Conservation (phyloP, 2,329 filamentous ascomycete genomes). For the Pochonia chlamydosporia region DNA sequence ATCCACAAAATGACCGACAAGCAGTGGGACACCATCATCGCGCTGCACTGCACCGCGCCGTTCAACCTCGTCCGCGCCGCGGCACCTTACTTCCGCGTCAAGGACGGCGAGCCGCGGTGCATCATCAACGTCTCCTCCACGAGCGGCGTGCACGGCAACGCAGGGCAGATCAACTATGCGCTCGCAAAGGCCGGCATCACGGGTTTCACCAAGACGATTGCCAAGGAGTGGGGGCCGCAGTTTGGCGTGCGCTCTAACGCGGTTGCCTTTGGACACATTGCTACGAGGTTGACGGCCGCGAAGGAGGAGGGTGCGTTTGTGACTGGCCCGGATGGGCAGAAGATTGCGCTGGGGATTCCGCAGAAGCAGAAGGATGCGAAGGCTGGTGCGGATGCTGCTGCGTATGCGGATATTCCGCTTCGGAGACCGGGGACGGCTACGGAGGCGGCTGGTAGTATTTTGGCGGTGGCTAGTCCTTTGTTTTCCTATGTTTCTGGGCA, state of each 20-base stretch:
- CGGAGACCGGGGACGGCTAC: slow-evolving; percentile 69
- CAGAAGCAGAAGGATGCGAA: slow-evolving; percentile 42
- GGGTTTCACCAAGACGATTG: slow-evolving; percentile 82
- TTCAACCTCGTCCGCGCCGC: slow-evolving; percentile 78
- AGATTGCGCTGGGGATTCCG: slow-evolving; percentile 70
- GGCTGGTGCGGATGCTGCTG: slow-evolving; percentile 25
- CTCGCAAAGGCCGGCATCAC: slow-evolving; percentile 79
- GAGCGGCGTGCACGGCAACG: slow-evolving; percentile 78
- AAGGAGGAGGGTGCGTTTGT: slow-evolving; percentile 83
- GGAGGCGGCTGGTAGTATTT: slow-evolving; percentile 71
- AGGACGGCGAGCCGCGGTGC: slow-evolving; percentile 70
- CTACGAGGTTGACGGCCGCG: slow-evolving; percentile 72
- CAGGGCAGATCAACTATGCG: slow-evolving; percentile 86
- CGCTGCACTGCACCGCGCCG: slow-evolving; percentile 77
- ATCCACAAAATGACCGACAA: slow-evolving; percentile 90
- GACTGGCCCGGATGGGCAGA: slow-evolving; percentile 67
- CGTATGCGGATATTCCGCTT: slow-evolving; percentile 68
- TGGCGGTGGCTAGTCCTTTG: slow-evolving; percentile 75
- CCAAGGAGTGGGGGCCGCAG: slow-evolving; percentile 82
- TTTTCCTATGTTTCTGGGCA: slow-evolving; percentile 83
- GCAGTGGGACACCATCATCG: slow-evolving; percentile 85
- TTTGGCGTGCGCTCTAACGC: slow-evolving; percentile 83
- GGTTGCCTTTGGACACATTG: slow-evolving; percentile 76
- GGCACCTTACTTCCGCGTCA: slow-evolving; percentile 81
- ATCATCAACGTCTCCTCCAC: slow-evolving; percentile 83